A percentile compares a stretch with the other conserved stretches of the same genome.
phyloP scores from a whole-genome alignment of 345 rosid genomes.

The Viola odorata region DNA sequence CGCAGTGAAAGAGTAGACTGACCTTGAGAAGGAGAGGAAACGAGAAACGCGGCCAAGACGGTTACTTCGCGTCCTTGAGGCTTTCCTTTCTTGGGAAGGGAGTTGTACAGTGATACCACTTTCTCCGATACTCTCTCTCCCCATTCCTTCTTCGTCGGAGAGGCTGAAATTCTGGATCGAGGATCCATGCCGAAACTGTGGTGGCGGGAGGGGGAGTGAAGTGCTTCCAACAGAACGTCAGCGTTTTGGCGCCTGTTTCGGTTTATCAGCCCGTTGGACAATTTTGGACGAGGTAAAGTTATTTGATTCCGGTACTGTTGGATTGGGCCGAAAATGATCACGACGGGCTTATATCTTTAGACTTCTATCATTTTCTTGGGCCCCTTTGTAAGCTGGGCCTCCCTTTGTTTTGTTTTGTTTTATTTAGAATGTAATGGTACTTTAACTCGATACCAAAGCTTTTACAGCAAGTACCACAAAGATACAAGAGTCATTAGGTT shows the following conservation, averaged over 20 bases:
- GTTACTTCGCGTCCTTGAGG: conserved; percentile 92
- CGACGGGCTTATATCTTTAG: no score
- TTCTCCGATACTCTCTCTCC: conserved; percentile 52
- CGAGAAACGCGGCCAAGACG: conserved; percentile 68
- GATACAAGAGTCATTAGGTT: no score
- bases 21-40: conserved; percentile 79
- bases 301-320: no score
- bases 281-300: no score
- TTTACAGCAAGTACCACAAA: no score
- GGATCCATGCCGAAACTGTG: background rate
- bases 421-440: no score
- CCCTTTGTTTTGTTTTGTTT: no score
- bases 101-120: conserved; percentile 40
- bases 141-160: conserved; percentile 24
- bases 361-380: no score
- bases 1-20: background rate
- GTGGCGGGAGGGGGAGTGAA: background rate
- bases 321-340: no score
- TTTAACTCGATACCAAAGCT: no score
- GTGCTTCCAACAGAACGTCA: background rate
- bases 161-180: background rate
- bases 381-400: no score
- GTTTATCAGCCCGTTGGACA: background rate
- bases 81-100: conserved; percentile 85
- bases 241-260: background rate